These are phyloP conservation scores for Yamadazyma pseudoaaseri DNA, from an alignment of 1,139 yeast genomes.

Conservation along the genomic window DNA sequence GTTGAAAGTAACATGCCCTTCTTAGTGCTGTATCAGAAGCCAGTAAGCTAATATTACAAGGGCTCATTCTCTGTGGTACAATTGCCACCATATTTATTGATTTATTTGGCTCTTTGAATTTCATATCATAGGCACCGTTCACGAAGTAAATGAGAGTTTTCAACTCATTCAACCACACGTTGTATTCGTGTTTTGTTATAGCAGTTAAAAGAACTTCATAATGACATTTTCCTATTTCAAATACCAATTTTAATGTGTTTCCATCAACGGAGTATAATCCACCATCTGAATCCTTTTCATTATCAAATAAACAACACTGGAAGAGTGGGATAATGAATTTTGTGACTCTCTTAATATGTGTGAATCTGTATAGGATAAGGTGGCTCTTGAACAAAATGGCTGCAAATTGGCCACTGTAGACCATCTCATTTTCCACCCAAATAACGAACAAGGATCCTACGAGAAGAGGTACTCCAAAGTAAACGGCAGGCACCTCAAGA, in stretches of 20 bases:
- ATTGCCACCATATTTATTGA: slow-evolving; percentile 5
- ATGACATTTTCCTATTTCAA: slow-evolving; percentile 39
- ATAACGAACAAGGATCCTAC: slow-evolving; percentile 39
- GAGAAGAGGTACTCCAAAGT: slow-evolving; percentile 40
- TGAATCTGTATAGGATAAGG: slow-evolving; percentile 25
- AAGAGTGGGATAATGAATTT: slow-evolving; percentile 50
- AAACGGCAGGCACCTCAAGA: slow-evolving; percentile 20
- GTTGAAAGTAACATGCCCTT: slow-evolving; percentile 4
- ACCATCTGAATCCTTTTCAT: slow-evolving; percentile 24
- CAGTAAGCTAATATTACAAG: slow-evolving; percentile 12
- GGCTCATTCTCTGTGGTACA: slow-evolving; percentile 7
- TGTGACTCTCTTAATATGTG: slow-evolving; percentile 24
- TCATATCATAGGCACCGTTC: slow-evolving; percentile 41
- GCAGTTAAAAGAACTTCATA: slow-evolving; percentile 48
- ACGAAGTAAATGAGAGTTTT: slow-evolving; percentile 31
- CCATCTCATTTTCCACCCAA: slow-evolving; percentile 32
- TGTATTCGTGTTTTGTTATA: slow-evolving; percentile 29
- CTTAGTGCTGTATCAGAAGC: slow-evolving; percentile 1
- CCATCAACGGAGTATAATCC: slow-evolving; percentile 38
- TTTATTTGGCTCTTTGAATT: slow-evolving; percentile 21
- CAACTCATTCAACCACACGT: slow-evolving; percentile 42
- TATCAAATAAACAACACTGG: slow-evolving; percentile 24
- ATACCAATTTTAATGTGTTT: slow-evolving; percentile 40
- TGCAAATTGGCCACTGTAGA: slow-evolving; percentile 26
- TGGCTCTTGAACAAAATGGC: slow-evolving; percentile 53